Evolutionary conservation across 1,284 basidiomycete species (phyloP).

Genomic region (Tylopilus sp.): DNA sequence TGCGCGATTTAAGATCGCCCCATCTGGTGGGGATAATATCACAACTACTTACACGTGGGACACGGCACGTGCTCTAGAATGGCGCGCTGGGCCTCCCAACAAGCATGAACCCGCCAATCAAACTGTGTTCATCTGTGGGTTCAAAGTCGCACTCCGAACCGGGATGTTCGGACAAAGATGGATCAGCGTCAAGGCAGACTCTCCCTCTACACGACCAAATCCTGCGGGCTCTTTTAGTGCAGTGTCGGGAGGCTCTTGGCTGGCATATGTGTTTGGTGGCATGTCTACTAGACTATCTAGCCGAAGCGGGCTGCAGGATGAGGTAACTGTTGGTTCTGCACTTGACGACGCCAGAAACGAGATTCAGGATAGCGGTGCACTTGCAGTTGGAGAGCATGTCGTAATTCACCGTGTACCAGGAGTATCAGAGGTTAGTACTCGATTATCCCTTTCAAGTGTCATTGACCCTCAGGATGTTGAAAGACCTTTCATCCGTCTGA

Average conservation of each 20-base stretch:
- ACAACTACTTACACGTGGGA: constrained; percentile 7
- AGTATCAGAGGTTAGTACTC: constrained; percentile 1
- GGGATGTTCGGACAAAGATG: constrained; percentile 2
- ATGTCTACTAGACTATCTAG: not conserved
- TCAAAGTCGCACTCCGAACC: constrained; percentile 9
- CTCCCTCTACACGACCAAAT: not conserved
- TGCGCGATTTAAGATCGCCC: constrained; percentile 1
- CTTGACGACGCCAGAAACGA: not conserved
- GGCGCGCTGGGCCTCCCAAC: constrained; percentile 5
- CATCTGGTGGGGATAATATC: not conserved
- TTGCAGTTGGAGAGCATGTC: constrained; percentile 3
- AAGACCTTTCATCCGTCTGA: constrained; percentile 13
- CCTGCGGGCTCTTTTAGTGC: too few species aligned
- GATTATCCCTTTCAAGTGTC: not conserved
- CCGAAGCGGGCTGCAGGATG: not conserved
- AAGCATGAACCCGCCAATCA: not conserved
- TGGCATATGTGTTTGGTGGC: not conserved
- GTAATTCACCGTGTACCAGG: constrained; percentile 6
- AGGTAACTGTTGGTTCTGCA: not conserved
- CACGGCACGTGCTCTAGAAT: constrained; percentile 3
- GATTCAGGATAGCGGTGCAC: not conserved
- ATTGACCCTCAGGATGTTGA: not conserved
- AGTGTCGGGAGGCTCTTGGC: not conserved
- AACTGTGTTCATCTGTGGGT: constrained; percentile 13
- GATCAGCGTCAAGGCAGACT: constrained; percentile 3